Evolutionary conservation across 2,329 filamentous ascomycete genomes (phyloP).

Genomic region (Cercospora sp.): DNA sequence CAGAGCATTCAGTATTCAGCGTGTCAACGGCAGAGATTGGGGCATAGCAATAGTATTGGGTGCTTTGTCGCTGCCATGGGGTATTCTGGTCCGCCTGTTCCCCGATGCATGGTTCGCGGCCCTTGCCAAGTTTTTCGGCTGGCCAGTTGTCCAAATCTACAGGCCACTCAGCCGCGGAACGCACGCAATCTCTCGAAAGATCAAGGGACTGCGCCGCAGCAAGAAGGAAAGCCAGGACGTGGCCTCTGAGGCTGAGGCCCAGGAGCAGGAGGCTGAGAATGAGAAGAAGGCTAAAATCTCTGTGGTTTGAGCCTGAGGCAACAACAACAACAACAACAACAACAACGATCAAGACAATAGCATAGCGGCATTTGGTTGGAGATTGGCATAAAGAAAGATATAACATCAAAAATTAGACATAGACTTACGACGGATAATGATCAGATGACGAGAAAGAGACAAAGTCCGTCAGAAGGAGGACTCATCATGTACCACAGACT

Average conservation of each 20-base stretch:
- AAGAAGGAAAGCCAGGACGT: slow-evolving; percentile 24
- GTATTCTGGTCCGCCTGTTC: slow-evolving; percentile 75
- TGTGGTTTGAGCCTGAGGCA: slow-evolving; percentile 8
- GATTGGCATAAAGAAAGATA: slow-evolving; percentile 10
- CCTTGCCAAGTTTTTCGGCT: slow-evolving; percentile 45
- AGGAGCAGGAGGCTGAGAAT: slow-evolving; percentile 19
- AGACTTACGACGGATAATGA: slow-evolving; percentile 8
- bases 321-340: neutral
- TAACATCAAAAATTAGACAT: neutral
- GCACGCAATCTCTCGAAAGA: slow-evolving; percentile 22
- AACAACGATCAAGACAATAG: neutral
- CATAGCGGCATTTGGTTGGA: slow-evolving; percentile 8
- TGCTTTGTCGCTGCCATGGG: slow-evolving; percentile 77
- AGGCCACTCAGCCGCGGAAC: slow-evolving; percentile 25
- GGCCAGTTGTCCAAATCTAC: slow-evolving; percentile 29
- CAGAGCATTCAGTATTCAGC: slow-evolving; percentile 66
- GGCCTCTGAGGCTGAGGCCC: slow-evolving; percentile 18
- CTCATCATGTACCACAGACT: neutral
- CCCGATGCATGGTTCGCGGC: slow-evolving; percentile 66
- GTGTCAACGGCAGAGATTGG: slow-evolving; percentile 74
- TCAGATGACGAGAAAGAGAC: neutral
- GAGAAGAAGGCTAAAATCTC: slow-evolving; percentile 19
- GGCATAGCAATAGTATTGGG: slow-evolving; percentile 81
- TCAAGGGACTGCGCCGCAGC: slow-evolving; percentile 21
- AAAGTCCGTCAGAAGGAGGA: too few relatives aligned